Base-by-base conservation (phyloP, 306 rosid species). In the Leucaena leucocephala region DNA sequence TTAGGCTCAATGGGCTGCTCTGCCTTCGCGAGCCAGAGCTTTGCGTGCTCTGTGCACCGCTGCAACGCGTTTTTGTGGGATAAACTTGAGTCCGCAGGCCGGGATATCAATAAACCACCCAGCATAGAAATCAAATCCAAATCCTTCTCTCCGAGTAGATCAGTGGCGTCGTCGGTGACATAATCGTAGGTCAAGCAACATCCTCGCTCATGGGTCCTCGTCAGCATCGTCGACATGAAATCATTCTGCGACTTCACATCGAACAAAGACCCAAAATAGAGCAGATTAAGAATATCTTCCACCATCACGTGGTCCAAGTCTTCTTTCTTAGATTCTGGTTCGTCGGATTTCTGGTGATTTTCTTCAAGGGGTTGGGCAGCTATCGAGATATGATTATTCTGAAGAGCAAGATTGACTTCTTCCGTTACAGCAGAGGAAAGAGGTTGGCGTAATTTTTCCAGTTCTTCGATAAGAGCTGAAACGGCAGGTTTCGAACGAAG, bases 131-230 rank as follows among this genome's bases (percentile, higher is more conserved):
- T 82, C 85, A 82, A 86, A 74, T 95, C 97, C 85, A 95, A 81
- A 80, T 95, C 99, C 77, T 84, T 88, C 90, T 93, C 98, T 11
- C 89, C 85, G 0, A 95, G 98, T 84, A 89, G 92, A 89, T 95
- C 98, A 38, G 97, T 91, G 21, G 97, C 97, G 68, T 95, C 98
- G 77, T 93, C 99, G 3, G 96, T 91, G 74, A 95, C 97, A 65
- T 92, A 91, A 42, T 95, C 98, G 54, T 95, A 95, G 59, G 99
- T 95, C 87, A 95, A 79, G 87, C 99, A 95, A 49, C 99, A 95
- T 0, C 97, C 93, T 8, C 99, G 88, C 85, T 95, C 99, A 71
- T 91, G 97, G 3, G 93, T 95, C 80, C 99, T 83, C 2, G 96
- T 91, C 16, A 95, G 87, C 93, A 92, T 91, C 46, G 91, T 91